Evolutionary conservation across 148 eudicot species (phyloP).

Genomic region (Suaeda aralocaspica): DNA sequence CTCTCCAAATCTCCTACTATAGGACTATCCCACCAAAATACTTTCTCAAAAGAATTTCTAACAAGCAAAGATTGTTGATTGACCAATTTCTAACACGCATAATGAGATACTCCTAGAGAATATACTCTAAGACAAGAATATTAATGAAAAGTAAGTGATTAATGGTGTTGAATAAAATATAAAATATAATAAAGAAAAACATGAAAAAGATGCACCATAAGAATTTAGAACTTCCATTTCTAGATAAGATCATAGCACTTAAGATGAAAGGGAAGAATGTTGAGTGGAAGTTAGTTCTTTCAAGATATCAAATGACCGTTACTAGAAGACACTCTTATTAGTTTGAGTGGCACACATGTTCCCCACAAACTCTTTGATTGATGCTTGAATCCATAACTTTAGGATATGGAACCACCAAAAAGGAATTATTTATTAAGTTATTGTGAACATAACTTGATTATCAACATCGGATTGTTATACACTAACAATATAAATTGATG

Average conservation of each 20-base stretch:
- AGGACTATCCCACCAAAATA: too few species aligned
- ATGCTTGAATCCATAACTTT: constrained; percentile 14
- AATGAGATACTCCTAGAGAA: too few species aligned
- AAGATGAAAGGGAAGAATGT: not conserved
- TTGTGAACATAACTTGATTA: not conserved
- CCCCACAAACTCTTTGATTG: constrained; percentile 29
- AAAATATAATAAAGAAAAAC: not conserved
- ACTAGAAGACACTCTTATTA: constrained; percentile 20
- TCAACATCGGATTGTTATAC: too few species aligned
- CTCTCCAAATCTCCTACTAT: too few species aligned
- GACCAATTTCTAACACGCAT: too few species aligned
- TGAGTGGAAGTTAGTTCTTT: constrained; percentile 27
- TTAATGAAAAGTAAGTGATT: not conserved
- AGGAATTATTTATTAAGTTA: too few species aligned
- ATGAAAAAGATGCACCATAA: not conserved
- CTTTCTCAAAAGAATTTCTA: too few species aligned
- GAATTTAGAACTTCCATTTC: constrained; percentile 4
- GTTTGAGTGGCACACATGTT: constrained; percentile 28
- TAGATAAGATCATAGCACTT: constrained; percentile 23
- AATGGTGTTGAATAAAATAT: not conserved
- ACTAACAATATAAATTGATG: too few species aligned
- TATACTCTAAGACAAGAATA: not conserved
- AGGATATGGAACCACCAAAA: constrained; percentile 4
- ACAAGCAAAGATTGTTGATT: too few species aligned
- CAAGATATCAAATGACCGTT: constrained; percentile 22